Evolutionary conservation across 2,329 filamentous ascomycete genomes (phyloP).

Genomic region (Chaetomium olivaceum): DNA sequence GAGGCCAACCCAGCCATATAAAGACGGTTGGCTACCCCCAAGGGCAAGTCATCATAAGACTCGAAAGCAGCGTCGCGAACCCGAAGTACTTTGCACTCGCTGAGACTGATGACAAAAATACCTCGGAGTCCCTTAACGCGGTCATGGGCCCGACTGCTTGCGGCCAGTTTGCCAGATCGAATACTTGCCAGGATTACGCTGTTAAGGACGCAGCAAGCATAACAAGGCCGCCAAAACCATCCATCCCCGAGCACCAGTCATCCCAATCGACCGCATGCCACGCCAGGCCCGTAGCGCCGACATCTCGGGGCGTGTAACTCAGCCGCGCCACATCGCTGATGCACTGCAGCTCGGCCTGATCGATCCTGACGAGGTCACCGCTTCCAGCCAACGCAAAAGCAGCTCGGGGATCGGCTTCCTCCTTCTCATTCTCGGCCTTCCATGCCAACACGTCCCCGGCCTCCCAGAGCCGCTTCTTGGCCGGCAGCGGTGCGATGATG

Average conservation of each 20-base stretch:
- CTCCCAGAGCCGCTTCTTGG: slow-evolving; percentile 4
- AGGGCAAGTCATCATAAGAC: no score
- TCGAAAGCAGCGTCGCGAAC: no score
- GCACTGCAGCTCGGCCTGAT: neutral
- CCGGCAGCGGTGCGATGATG: slow-evolving; percentile 8
- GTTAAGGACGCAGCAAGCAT: slow-evolving; percentile 15
- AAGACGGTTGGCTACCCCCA: no score
- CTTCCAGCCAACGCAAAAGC: slow-evolving; percentile 2
- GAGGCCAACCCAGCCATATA: no score
- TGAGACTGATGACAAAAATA: no score
- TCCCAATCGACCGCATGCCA: neutral
- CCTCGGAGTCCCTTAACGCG: no score
- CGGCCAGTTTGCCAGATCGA: neutral
- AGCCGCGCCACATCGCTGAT: neutral
- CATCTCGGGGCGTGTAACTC: neutral
- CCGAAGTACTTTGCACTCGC: no score
- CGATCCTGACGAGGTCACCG: slow-evolving; percentile 1
- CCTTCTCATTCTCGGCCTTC: slow-evolving; percentile 1
- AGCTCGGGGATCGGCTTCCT: neutral
- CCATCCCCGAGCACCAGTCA: slow-evolving; percentile 11
- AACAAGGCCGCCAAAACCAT: slow-evolving; percentile 3
- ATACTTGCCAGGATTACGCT: neutral
- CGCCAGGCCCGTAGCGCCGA: neutral
- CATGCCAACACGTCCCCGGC: neutral
- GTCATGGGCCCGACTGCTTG: neutral